A percentile compares a stretch with the other conserved stretches of the same genome.
phyloP scores from a whole-genome alignment of 768 basidiomycete species.

The Pleurotus tuoliensis region DNA sequence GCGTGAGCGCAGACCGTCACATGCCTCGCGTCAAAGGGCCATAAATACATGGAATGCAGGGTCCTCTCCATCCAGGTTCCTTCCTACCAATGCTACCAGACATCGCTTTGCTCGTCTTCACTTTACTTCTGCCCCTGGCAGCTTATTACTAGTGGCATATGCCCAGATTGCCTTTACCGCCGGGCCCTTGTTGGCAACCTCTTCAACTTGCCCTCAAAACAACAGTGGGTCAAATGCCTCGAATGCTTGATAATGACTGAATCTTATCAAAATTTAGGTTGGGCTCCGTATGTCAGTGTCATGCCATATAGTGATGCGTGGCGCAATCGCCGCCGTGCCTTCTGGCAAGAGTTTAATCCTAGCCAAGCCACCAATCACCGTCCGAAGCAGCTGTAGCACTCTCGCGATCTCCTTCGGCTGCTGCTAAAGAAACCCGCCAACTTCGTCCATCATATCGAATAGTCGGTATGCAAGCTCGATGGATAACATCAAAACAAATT shows the following conservation, averaged over 20 bases:
- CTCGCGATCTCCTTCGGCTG: conserved; percentile 24
- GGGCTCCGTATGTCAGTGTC: conserved; percentile 22
- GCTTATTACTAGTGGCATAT: neutral
- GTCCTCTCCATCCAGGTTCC: no score
- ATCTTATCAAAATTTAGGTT: neutral
- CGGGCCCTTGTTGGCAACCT: conserved; percentile 58
- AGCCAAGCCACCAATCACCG: conserved; percentile 23
- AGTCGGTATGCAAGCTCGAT: neutral
- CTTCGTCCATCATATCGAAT: conserved; percentile 17
- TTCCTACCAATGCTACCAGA: no score
- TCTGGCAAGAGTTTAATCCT: conserved; percentile 29
- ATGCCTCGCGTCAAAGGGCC: no score
- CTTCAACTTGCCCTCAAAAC: conserved; percentile 45
- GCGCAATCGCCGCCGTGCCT: conserved; percentile 31
- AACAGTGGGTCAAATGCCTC: conserved; percentile 49
- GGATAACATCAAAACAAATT: neutral
- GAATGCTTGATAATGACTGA: conserved; percentile 18
- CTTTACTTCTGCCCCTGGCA: no score
- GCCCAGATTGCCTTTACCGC: conserved; percentile 29
- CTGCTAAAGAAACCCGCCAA: conserved; percentile 22
- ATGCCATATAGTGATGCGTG: conserved; percentile 32
- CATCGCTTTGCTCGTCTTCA: no score
- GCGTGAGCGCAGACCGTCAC: no score
- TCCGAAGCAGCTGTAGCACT: conserved; percentile 25
- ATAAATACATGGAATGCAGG: no score